These are phyloP conservation scores for Dimocarpus longan DNA, from an alignment of 345 rosid genomes.

Conservation along the genomic window DNA sequence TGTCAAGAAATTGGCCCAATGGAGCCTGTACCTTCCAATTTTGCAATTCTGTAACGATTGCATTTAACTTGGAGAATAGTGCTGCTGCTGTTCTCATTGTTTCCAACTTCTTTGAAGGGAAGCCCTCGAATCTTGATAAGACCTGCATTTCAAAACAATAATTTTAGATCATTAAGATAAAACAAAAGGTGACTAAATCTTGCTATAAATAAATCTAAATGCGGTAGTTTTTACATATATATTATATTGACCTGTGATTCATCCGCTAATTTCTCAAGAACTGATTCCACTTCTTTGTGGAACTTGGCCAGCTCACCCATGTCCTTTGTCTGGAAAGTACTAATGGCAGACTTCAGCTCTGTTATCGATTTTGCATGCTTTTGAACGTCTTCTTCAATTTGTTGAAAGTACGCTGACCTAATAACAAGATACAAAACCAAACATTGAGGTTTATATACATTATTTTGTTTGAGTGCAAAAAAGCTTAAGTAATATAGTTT, in stretches of 20 bases:
- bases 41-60: constrained; percentile 55
- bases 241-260: constrained; percentile 73
- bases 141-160: constrained; percentile 46
- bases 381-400: constrained; percentile 82
- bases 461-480: no score
- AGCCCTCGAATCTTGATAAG: constrained; percentile 83
- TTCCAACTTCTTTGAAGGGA: constrained; percentile 89
- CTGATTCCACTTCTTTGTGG: constrained; percentile 71
- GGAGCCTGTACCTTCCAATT: constrained; percentile 74
- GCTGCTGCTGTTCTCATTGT: constrained; percentile 73
- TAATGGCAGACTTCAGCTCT: constrained; percentile 56
- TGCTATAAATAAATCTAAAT: background rate
- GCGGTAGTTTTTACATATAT: background rate
- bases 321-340: constrained; percentile 70
- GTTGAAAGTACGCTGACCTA: constrained; percentile 89
- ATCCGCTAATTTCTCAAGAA: constrained; percentile 82
- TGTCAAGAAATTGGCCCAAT: constrained; percentile 66
- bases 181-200: background rate
- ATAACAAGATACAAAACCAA: background rate
- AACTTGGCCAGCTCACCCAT: constrained; percentile 74
- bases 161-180: background rate
- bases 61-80: constrained; percentile 56
- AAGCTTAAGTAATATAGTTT: no score
- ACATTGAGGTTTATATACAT: no score
- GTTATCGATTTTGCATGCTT: constrained; percentile 58